Evolutionary conservation across 2,329 filamentous ascomycete genomes (phyloP).

Genomic region (Harringtonia aguacate): DNA sequence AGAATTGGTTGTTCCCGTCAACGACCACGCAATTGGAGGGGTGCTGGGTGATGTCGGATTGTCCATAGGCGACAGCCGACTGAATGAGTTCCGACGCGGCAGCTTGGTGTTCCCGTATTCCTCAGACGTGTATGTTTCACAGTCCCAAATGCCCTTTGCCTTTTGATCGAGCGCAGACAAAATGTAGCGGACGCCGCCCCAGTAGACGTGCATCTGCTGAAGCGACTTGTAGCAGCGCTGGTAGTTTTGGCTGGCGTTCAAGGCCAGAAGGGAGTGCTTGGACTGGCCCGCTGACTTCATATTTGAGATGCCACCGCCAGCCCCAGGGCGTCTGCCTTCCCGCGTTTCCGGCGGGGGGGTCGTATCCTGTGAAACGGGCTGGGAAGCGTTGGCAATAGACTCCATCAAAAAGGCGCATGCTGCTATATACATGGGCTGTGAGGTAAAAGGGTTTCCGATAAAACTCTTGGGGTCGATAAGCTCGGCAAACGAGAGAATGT

Average conservation of each 20-base stretch:
- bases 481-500: slow-evolving; percentile 79
- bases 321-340: background rate
- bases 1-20: slow-evolving; percentile 82
- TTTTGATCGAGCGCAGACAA: slow-evolving; percentile 80
- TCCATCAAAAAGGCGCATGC: slow-evolving; percentile 84
- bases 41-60: slow-evolving; percentile 38
- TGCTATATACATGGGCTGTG: slow-evolving; percentile 84
- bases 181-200: slow-evolving; percentile 81
- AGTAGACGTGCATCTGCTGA: slow-evolving; percentile 71
- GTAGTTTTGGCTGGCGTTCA: slow-evolving; percentile 78
- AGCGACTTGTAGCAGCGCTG: slow-evolving; percentile 77
- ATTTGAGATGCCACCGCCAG: background rate
- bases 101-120: slow-evolving; percentile 65
- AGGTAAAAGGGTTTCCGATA: slow-evolving; percentile 80
- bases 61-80: slow-evolving; percentile 32
- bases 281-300: slow-evolving; percentile 21
- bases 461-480: slow-evolving; percentile 78
- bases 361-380: slow-evolving; percentile 49
- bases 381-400: slow-evolving; percentile 59
- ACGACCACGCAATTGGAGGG: slow-evolving; percentile 64
- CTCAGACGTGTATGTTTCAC: slow-evolving; percentile 54
- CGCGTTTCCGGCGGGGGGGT: slow-evolving; percentile 32
- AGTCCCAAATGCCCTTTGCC: slow-evolving; percentile 76
- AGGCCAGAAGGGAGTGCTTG: slow-evolving; percentile 67
- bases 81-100: slow-evolving; percentile 32